These are phyloP conservation scores for Bombardia bombarda DNA, from an alignment of 495 filamentous ascomycete species.

Conservation along the genomic window DNA sequence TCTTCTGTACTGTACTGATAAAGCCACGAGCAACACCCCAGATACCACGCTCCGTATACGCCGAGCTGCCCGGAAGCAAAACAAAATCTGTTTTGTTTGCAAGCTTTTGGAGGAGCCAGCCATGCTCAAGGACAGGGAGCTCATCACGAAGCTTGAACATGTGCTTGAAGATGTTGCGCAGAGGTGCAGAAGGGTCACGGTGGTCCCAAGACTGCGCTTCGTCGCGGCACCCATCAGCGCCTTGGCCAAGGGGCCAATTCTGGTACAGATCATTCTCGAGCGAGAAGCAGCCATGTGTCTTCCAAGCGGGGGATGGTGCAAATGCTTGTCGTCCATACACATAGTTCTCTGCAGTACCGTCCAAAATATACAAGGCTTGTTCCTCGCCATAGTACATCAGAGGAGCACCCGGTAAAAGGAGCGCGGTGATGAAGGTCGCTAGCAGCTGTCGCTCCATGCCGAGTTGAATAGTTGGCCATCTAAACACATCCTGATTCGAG, in stretches of 20 bases:
- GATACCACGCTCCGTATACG: conserved; percentile 55
- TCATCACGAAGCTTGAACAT: conserved; percentile 57
- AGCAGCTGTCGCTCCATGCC: conserved; percentile 57
- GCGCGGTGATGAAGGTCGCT: conserved; percentile 54
- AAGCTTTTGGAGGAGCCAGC: conserved; percentile 51
- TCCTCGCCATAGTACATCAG: conserved; percentile 63
- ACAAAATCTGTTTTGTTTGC: conserved; percentile 50
- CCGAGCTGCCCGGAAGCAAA: conserved; percentile 45
- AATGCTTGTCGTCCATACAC: conserved; percentile 64
- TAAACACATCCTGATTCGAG: conserved; percentile 69
- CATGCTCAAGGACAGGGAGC: conserved; percentile 57
- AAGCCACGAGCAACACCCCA: conserved; percentile 55
- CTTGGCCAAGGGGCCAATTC: conserved; percentile 51
- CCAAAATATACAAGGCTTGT: conserved; percentile 59
- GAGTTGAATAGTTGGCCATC: conserved; percentile 58
- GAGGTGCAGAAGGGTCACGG: conserved; percentile 58
- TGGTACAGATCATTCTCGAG: conserved; percentile 49
- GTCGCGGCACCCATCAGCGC: conserved; percentile 52
- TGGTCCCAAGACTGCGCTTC: conserved; percentile 53
- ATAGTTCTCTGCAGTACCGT: conserved; percentile 62
- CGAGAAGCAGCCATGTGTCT: conserved; percentile 59
- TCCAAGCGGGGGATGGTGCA: conserved; percentile 60
- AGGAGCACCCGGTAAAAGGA: conserved; percentile 61
- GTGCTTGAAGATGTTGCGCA: conserved; percentile 59
- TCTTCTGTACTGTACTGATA: conserved; percentile 44